phyloP scores from a whole-genome alignment of 169 alveolate species.

The Amoebophrya sp. region DNA sequence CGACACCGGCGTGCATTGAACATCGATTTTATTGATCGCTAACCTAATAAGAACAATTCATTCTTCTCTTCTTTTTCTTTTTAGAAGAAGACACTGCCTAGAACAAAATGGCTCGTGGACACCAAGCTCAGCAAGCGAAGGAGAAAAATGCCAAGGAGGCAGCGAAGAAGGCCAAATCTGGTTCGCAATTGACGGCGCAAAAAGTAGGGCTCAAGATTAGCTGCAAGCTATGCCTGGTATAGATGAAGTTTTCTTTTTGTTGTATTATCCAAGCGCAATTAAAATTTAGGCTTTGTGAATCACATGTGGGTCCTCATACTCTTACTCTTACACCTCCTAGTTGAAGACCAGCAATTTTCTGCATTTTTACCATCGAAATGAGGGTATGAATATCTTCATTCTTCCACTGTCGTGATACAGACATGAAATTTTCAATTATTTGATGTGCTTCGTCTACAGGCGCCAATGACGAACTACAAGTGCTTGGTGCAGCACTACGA shows the following conservation, averaged over 20 bases:
- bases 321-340: too few species aligned
- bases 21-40: too few species aligned
- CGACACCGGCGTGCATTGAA: too few species aligned
- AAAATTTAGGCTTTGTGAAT: too few species aligned
- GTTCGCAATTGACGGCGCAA: conserved; percentile 20
- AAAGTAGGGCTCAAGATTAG: conserved; percentile 32
- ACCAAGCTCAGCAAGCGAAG: neutral
- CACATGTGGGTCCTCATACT: too few species aligned
- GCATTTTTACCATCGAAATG: neutral
- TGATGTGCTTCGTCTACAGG: neutral
- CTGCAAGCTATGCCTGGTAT: conserved; percentile 30
- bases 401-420: neutral
- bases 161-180: neutral
- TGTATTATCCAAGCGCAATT: neutral
- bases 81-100: neutral
- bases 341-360: neutral
- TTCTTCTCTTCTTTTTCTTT: too few species aligned
- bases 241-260: neutral
- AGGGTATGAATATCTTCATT: neutral
- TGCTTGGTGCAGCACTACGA: conserved; percentile 23
- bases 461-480: conserved; percentile 35
- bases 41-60: too few species aligned
- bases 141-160: neutral
- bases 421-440: neutral
- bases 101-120: conserved; percentile 10